These are phyloP conservation scores for Vitis hybrid DNA, from an alignment of 177 flowering plant genomes.

Conservation along the genomic window DNA sequence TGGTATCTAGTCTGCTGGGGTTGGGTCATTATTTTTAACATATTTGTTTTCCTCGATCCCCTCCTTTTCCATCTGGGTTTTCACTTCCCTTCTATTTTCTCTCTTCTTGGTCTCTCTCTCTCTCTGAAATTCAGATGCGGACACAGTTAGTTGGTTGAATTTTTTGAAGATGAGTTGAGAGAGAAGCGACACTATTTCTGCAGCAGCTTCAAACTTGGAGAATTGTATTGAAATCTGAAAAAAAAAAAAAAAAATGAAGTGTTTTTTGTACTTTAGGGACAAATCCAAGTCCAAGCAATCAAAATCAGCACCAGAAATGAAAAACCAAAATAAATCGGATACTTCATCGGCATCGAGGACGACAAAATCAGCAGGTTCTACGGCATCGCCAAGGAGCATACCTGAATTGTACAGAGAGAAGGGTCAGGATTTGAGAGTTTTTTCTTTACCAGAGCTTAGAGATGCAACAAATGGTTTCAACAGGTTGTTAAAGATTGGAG, in stretches of 20 bases:
- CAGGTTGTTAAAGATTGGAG: constrained; percentile 57
- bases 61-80: not conserved
- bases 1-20: not conserved
- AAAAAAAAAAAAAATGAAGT: constrained; percentile 21
- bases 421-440: constrained; percentile 52
- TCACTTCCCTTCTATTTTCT: not conserved
- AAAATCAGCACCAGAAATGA: constrained; percentile 32
- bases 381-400: constrained; percentile 37
- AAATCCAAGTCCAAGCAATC: constrained; percentile 21
- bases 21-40: not conserved
- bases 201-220: not conserved
- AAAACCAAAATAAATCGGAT: constrained; percentile 4
- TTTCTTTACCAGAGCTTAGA: constrained; percentile 45
- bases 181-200: not conserved
- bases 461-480: constrained; percentile 60
- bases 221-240: too few relatives aligned
- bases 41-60: not conserved
- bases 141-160: not conserved
- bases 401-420: constrained; percentile 57
- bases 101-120: not conserved
- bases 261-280: constrained; percentile 26
- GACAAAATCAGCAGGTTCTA: constrained; percentile 20
- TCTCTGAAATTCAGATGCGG: not conserved
- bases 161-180: not conserved
- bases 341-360: constrained; percentile 14